phyloP scores from a whole-genome alignment of 1,284 basidiomycete species.

The Malassezia restricta region DNA sequence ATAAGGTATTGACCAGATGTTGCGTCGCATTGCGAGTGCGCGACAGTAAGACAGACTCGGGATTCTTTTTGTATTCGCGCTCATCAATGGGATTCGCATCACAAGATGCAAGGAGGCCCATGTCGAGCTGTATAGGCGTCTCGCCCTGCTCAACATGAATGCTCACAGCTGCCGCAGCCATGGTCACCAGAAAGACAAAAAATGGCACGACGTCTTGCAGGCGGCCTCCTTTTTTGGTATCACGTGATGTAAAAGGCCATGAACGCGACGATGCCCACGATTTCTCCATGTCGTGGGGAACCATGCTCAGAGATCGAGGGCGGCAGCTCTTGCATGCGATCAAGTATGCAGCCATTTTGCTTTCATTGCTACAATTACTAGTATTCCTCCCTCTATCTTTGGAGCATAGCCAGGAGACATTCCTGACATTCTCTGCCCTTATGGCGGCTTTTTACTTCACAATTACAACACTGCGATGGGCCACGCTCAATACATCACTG shows the following conservation, averaged over 20 bases:
- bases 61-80: slow-evolving; percentile 59
- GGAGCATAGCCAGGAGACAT: slow-evolving; percentile 42
- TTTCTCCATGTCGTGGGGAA: neutral
- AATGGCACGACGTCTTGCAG: neutral
- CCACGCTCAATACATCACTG: slow-evolving; percentile 24
- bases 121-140: slow-evolving; percentile 66
- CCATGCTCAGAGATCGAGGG: slow-evolving; percentile 1
- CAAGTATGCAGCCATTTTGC: neutral
- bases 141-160: slow-evolving; percentile 54
- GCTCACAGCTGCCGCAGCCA: slow-evolving; percentile 7
- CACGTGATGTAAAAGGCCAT: neutral
- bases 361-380: slow-evolving; percentile 35
- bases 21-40: slow-evolving; percentile 79
- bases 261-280: neutral
- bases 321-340: neutral
- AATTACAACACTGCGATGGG: slow-evolving; percentile 31
- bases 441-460: slow-evolving; percentile 39
- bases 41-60: slow-evolving; percentile 66
- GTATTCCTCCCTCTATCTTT: slow-evolving; percentile 41
- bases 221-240: neutral
- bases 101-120: slow-evolving; percentile 69
- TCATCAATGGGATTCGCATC: slow-evolving; percentile 75
- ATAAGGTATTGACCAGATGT: slow-evolving; percentile 65
- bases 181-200: slow-evolving; percentile 1
- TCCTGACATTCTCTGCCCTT: slow-evolving; percentile 40